Conservation (phyloP, 139 green algal species). For the Raphidocelis subcapitata region DNA sequence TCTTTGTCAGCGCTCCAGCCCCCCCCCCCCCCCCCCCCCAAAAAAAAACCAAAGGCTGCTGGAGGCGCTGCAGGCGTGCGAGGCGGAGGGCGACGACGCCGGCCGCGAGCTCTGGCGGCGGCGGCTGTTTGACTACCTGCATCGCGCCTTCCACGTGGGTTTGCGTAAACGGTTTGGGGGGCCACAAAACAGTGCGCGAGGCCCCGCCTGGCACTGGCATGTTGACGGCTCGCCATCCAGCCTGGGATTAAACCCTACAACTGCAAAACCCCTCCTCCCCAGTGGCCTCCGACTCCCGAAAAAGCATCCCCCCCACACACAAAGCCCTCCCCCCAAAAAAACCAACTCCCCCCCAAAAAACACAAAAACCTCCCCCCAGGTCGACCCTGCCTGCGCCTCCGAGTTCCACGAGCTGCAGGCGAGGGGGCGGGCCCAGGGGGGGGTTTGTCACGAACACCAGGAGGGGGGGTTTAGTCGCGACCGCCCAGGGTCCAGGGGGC, state of each 20-base stretch:
- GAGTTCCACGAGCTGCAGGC: conserved; percentile 71
- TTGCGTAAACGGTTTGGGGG: too few relatives aligned
- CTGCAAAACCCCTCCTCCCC: neutral
- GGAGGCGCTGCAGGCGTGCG: conserved; percentile 11
- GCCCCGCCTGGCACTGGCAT: too few relatives aligned
- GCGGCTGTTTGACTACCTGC: conserved; percentile 74
- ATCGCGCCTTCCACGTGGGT: conserved; percentile 57
- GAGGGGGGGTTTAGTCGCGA: too few relatives aligned
- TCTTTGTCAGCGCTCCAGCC: too few relatives aligned
- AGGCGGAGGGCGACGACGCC: conserved; percentile 8
- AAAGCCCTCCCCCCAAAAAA: conserved; percentile 5
- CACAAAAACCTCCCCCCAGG: too few relatives aligned
- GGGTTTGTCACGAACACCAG: too few relatives aligned
- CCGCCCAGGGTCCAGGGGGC: too few relatives aligned
- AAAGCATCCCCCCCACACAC: neutral
- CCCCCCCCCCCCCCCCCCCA: too few relatives aligned
- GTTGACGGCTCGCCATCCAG: too few relatives aligned
- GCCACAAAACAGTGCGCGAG: too few relatives aligned
- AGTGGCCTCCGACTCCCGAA: neutral
- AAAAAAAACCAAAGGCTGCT: conserved; percentile 6
- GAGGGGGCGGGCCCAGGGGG: too few relatives aligned
- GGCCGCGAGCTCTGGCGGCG: conserved; percentile 38
- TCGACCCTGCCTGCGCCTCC: conserved; percentile 46
- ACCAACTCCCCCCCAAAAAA: too few relatives aligned
- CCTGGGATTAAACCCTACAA: neutral